Base-by-base conservation (phyloP, 371 early-diverging fungal genomes). In the Mortierella sp. region DNA sequence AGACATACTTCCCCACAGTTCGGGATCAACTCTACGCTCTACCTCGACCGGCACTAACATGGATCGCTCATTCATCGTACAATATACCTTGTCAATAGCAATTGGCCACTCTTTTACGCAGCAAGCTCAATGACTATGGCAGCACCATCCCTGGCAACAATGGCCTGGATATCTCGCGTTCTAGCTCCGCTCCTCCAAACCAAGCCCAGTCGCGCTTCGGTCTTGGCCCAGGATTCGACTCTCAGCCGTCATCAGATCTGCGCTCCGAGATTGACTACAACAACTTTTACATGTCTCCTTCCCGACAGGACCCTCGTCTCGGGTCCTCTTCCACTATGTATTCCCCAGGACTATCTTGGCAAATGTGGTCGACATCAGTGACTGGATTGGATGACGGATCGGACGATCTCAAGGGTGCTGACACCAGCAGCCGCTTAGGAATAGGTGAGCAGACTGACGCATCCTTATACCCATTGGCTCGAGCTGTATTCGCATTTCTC, bases 171-270 rank as follows among this genome's bases (percentile, higher is more conserved):
- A 81, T 81, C 64, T 81, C 83, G 43, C 73, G 83, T 35, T 81
- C 83, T 52, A 76, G 73, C 64, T 81, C 83, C 39, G 83, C 83
- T 22, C 83, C 83, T 8, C 83, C 83, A 0, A 80, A 75, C 72
- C 83, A 81, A 49, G 77, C 51, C 24, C 83, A 81, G 57, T 81
- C 77, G 51, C 76, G 83, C 32, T 81, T 81, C 54, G 83, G 83
- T 43, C 66, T 76, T 30, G 83, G 77, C 16, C 77, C 69, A 58
- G 83, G 73, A 37, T 81, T 81, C 61, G 83, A 81, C 57, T 66
- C 83, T 45, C 83, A 81, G 49, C 73, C 76, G 11, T 66, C 77
- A 16, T 70, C 77, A 14, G 83, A 81, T 70, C 70, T 76, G 54
- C 70, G 73, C 24, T 73, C 83, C 45, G 83, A 76, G 24, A 69